Evolutionary conservation across 2,329 filamentous ascomycete genomes (phyloP), one percentile per base, ranked within the genome.

Genomic region (Pestalotiopsis sp.): DNA sequence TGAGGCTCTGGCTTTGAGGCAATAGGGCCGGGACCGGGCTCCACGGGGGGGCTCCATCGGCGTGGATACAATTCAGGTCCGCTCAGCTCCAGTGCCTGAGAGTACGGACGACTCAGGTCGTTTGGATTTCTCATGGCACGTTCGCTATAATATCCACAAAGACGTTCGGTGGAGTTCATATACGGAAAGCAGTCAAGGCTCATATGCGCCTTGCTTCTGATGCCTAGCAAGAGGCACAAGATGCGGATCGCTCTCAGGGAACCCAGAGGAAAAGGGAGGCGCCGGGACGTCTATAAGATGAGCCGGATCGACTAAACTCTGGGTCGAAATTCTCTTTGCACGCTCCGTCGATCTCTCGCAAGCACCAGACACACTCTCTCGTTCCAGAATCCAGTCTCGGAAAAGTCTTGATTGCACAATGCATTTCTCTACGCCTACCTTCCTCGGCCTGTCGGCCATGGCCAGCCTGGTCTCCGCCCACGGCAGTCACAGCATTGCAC

Each of bases 401-500:
- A 17, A 2, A 45, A 52, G 17, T 9, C 20, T 36, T 9, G 31
- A 36, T 36, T 9, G 7, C 9, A 52, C 7, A 9, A 52, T 52
- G 45, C 45, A n/a, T n/a, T 4, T 52, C 17, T 7, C 14, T 52
- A n/a, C 45, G 14, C 11, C 45, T 3, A 52, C 17, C n/a, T 2
- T 23, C 45, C 20, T 52, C 20, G 17, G 45, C 17, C 45, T 52
- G 45, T n/a, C 45, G n/a, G 45, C n/a, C 17, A 52, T 52, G n/a
- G 45, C 45, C 45, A 52, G 45, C 17, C 3, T 52, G 45, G 17
- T n/a, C n/a, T 52, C 45, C 2, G 45, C 45, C 45, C 78, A 31
- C 85, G 86, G 63, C 84, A 85, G 45, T 38, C 71, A 80, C 12
- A 79, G 76, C 1, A 23, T 52, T n/a, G 78, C 85, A n/a, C 73